phyloP scores from a whole-genome alignment of 2,329 filamentous ascomycete species.

The Chaetomium olivaceum region DNA sequence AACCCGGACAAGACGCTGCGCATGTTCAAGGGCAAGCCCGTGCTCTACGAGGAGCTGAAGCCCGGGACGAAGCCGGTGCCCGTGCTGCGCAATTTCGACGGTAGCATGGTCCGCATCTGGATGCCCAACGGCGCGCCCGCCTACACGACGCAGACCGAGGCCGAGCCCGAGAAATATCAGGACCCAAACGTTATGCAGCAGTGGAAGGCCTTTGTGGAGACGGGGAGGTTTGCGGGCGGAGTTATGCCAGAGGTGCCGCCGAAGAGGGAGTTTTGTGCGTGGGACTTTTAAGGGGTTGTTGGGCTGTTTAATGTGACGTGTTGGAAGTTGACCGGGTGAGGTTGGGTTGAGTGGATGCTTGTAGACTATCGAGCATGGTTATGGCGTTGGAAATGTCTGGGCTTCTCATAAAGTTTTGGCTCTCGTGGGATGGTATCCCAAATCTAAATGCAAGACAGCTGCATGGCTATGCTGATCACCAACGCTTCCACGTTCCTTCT shows the following conservation, averaged over 20 bases:
- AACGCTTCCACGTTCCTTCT: neutral
- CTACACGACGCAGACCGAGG: constrained; percentile 65
- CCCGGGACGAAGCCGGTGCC: constrained; percentile 44
- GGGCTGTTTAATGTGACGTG: neutral
- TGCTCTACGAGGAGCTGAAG: constrained; percentile 45
- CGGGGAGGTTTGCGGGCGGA: constrained; percentile 68
- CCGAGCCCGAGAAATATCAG: constrained; percentile 53
- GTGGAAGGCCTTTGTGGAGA: constrained; percentile 61
- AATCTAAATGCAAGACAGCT: neutral
- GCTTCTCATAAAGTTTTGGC: neutral
- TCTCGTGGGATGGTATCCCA: neutral
- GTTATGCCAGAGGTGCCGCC: constrained; percentile 77
- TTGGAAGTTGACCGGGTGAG: too few species aligned
- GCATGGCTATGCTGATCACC: neutral
- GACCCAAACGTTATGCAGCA: constrained; percentile 43
- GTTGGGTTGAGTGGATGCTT: neutral
- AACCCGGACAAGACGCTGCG: constrained; percentile 33
- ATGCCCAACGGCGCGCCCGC: constrained; percentile 70
- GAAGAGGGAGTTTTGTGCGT: constrained; percentile 71
- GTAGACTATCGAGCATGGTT: neutral
- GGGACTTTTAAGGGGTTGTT: constrained; percentile 63
- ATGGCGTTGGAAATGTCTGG: constrained; percentile 5
- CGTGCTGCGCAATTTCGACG: constrained; percentile 53
- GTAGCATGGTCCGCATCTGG: constrained; percentile 66
- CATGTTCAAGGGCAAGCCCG: constrained; percentile 38